Evolutionary conservation across 1,139 yeast genomes (phyloP), one percentile per base, ranked within the genome.

Genomic region (Fermentozyma sake): DNA sequence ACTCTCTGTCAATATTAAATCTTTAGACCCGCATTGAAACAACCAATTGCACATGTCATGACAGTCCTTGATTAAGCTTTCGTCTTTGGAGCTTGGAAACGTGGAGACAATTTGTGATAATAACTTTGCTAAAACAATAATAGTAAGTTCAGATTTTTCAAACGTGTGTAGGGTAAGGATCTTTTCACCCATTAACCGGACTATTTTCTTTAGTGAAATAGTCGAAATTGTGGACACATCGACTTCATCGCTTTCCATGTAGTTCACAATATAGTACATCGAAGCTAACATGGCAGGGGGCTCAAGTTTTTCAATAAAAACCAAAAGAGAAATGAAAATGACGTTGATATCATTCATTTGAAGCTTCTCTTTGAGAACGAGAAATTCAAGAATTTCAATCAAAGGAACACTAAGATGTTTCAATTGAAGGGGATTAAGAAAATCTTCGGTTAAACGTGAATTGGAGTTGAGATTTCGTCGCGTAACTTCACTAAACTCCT

Each of bases 91-190:
- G 2, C 18, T 16, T 1, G 32, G 17, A 29, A 44, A 32, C 4
- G 30, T 18, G 3, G 48, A 47, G 11, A 36, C 16, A 16, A 55
- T 32, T 4, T 23, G 24, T 1, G 28, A 24, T 15, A 67, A 35
- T 3, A 61, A 32, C 15, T 41, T 37, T 15, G 64, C 58, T 1
- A 57, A 50, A 0, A 46, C 35, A 2, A 45, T 32, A 7, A 64
- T 33, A 0, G 63, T 51, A 14, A 53, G 27, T 33, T 69, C 75
- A 16, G 42, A 43, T 35, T 71, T 44, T 29, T 67, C 72, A 12
- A 42, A 37, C n/a, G 38, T 39, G 31, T 46, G 52, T 19, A 38
- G 31, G 4, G 48, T 28, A n/a, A 63, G 39, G 4, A 58, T 37
- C 5, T 44, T 48, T 20, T 58, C 64, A 1, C 68, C 69, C 13